phyloP scores from a whole-genome alignment of 2,329 filamentous ascomycete genomes.

The Geosmithia morbida region DNA sequence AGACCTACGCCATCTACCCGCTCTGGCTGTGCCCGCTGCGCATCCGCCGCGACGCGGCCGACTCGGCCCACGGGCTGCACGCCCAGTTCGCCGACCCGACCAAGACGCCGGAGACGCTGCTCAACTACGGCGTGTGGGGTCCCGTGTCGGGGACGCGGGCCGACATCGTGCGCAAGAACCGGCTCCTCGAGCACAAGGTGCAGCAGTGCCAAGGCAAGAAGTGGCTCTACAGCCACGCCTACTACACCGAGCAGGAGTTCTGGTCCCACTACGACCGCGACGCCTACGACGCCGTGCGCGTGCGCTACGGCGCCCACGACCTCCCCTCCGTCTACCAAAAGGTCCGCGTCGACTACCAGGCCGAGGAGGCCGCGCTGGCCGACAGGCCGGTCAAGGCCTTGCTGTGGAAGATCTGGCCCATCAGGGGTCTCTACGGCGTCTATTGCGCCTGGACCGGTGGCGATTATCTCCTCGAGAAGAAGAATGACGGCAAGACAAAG shows the following conservation, averaged over 20 bases:
- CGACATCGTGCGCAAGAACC: slow-evolving; percentile 38
- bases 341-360: slow-evolving; percentile 35
- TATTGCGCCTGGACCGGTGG: slow-evolving; percentile 27
- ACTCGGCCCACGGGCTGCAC: slow-evolving; percentile 30
- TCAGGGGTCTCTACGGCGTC: slow-evolving; percentile 30
- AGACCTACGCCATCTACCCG: slow-evolving; percentile 31
- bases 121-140: slow-evolving; percentile 54
- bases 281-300: slow-evolving; percentile 43
- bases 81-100: slow-evolving; percentile 25
- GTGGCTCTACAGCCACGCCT: slow-evolving; percentile 56
- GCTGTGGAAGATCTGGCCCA: slow-evolving; percentile 22
- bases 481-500: not conserved
- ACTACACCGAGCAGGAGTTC: slow-evolving; percentile 54
- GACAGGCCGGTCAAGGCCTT: slow-evolving; percentile 10
- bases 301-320: slow-evolving; percentile 42
- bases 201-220: slow-evolving; percentile 49
- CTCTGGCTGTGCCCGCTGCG: slow-evolving; percentile 42
- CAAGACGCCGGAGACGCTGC: slow-evolving; percentile 19
- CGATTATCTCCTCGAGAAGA: slow-evolving; percentile 29
- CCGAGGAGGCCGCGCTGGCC: slow-evolving; percentile 14
- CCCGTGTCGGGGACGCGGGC: slow-evolving; percentile 23
- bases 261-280: slow-evolving; percentile 47
- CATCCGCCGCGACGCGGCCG: slow-evolving; percentile 23
- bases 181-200: slow-evolving; percentile 44
- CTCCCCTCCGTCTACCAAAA: slow-evolving; percentile 56